These are phyloP conservation scores for Nakaseomyces kungkrabaensis DNA, from an alignment of 1,139 yeast genomes.

Conservation along the genomic window DNA sequence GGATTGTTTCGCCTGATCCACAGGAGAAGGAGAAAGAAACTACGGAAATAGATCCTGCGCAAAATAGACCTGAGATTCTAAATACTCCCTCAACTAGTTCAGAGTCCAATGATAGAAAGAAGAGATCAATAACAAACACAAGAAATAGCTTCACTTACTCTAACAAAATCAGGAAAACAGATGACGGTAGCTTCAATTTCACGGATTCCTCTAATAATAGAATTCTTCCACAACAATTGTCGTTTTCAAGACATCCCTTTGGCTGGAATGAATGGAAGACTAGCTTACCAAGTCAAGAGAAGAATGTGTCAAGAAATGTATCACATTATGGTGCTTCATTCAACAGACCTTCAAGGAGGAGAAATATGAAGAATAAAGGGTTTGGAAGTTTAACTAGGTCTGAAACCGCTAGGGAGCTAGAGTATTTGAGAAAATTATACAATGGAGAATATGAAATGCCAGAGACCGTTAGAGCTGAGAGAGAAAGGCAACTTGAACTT, in stretches of 20 bases:
- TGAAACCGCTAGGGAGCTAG: constrained; percentile 17
- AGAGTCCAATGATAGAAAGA: background rate
- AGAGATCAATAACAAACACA: background rate
- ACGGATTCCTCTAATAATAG: background rate
- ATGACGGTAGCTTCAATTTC: background rate
- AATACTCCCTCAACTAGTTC: background rate
- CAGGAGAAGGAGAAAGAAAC: background rate
- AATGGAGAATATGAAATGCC: constrained; percentile 31
- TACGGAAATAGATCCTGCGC: background rate
- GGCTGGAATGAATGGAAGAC: constrained; percentile 23
- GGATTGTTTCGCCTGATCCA: background rate
- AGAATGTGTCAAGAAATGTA: background rate
- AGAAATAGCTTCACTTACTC: background rate
- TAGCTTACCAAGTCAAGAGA: constrained; percentile 7
- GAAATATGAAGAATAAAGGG: background rate
- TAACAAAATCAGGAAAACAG: background rate
- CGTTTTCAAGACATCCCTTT: constrained; percentile 23
- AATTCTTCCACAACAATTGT: constrained; percentile 1
- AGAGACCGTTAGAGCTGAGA: constrained; percentile 20
- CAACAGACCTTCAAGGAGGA: constrained; percentile 7
- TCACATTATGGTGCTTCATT: constrained; percentile 15
- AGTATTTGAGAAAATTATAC: constrained; percentile 29
- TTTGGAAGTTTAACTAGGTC: background rate
- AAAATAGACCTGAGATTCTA: background rate
- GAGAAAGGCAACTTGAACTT: constrained; percentile 19